Conservation (phyloP, 2,329 filamentous ascomycete species). For the Pseudofabraea citricarpa region DNA sequence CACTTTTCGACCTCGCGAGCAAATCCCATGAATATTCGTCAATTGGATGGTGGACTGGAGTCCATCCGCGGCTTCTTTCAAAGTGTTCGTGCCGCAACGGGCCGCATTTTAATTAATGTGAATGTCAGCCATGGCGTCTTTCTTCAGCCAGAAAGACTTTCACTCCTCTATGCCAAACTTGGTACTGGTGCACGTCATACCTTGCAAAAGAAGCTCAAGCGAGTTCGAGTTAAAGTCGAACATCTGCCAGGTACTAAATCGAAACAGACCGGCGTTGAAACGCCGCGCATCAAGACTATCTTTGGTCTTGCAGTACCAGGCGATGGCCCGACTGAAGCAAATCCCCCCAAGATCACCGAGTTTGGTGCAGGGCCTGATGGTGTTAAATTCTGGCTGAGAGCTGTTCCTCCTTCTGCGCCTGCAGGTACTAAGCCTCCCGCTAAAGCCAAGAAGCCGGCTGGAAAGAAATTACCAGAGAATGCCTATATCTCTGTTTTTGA, state of each 20-base stretch:
- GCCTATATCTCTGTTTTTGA: conserved; percentile 50
- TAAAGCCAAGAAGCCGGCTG: conserved; percentile 24
- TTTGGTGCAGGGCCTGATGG: conserved; percentile 43
- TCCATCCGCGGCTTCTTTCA: conserved; percentile 58
- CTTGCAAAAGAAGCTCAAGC: conserved; percentile 28
- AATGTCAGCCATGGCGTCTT: conserved; percentile 58
- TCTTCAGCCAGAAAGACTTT: conserved; percentile 42
- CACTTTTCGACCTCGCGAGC: conserved; percentile 39
- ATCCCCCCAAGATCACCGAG: conserved; percentile 29
- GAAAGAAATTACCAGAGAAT: conserved; percentile 18
- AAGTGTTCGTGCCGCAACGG: conserved; percentile 54
- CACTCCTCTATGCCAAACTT: conserved; percentile 29
- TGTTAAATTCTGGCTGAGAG: conserved; percentile 49
- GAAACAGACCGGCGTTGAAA: conserved; percentile 27
- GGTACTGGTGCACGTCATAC: conserved; percentile 16
- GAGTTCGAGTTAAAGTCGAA: conserved; percentile 33
- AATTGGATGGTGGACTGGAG: conserved; percentile 46
- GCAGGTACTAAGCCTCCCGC: conserved; percentile 23
- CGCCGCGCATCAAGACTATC: conserved; percentile 40
- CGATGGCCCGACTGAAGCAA: conserved; percentile 30
- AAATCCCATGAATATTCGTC: conserved; percentile 18
- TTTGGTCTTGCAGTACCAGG: conserved; percentile 34
- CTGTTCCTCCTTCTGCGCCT: conserved; percentile 16
- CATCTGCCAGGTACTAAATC: conserved; percentile 31
- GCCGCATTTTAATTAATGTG: conserved; percentile 55